Conservation (phyloP, 2,329 filamentous ascomycete genomes). For the Penicillium sp. region DNA sequence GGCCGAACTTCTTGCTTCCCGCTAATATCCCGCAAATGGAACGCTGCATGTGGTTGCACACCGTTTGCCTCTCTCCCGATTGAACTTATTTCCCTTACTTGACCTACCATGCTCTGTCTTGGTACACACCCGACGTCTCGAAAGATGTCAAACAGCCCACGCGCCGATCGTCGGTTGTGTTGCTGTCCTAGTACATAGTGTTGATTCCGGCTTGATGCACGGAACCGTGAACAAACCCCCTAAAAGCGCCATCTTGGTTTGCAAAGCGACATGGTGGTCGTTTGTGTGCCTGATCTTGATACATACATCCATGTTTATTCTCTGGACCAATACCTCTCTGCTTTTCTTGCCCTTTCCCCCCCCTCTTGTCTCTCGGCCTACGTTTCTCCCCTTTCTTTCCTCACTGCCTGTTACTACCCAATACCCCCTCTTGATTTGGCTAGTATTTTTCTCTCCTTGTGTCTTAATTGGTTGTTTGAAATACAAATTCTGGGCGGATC, state of each 20-base stretch:
- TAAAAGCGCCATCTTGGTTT: conserved; percentile 14
- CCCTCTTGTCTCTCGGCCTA: background rate
- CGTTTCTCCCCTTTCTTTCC: background rate
- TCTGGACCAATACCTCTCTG: conserved; percentile 1
- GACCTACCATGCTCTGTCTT: background rate
- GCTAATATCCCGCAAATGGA: background rate
- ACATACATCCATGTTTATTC: background rate
- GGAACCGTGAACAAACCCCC: conserved; percentile 16
- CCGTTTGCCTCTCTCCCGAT: background rate
- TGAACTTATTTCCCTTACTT: too few species aligned
- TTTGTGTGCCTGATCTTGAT: conserved; percentile 4
- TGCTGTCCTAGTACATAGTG: conserved; percentile 23
- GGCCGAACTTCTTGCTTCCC: conserved; percentile 6
- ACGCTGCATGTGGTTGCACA: background rate
- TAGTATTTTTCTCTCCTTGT: conserved; percentile 22
- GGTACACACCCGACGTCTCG: background rate
- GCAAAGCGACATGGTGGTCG: conserved; percentile 12
- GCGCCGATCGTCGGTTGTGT: background rate
- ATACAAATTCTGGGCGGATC: conserved; percentile 7
- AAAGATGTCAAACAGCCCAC: background rate
- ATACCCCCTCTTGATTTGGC: conserved; percentile 23
- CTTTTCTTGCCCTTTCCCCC: background rate
- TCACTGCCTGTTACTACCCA: conserved; percentile 7
- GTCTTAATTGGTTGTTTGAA: conserved; percentile 5
- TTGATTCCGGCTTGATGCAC: conserved; percentile 18